phyloP scores from a whole-genome alignment of 495 filamentous ascomycete species.

The Neurospora pannonica region DNA sequence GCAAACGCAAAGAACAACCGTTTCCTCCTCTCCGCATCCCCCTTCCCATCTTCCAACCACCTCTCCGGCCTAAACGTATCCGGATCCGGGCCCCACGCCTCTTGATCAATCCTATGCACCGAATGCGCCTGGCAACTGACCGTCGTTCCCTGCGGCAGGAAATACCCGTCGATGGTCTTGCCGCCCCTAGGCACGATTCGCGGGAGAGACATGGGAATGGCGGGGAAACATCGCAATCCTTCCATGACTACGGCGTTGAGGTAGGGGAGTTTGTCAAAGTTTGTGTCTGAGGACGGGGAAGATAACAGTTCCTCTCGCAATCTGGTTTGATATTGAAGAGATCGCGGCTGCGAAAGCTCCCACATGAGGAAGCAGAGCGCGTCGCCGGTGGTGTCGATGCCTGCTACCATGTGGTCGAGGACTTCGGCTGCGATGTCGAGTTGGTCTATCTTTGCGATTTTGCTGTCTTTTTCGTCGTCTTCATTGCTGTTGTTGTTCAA shows the following conservation, averaged over 20 bases:
- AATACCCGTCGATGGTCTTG: conserved; percentile 36
- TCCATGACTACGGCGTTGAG: conserved; percentile 56
- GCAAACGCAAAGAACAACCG: conserved; percentile 43
- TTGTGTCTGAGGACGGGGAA: conserved; percentile 13
- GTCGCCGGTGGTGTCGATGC: conserved; percentile 60
- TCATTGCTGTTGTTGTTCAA: background rate
- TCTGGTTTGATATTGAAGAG: conserved; percentile 31
- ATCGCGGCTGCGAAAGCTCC: conserved; percentile 49
- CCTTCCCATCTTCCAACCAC: conserved; percentile 49
- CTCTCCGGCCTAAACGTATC: conserved; percentile 51
- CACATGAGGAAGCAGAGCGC: conserved; percentile 57
- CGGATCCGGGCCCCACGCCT: conserved; percentile 43
- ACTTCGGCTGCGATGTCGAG: conserved; percentile 39
- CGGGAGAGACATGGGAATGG: conserved; percentile 59
- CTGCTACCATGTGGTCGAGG: conserved; percentile 48
- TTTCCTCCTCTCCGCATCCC: conserved; percentile 28
- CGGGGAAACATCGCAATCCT: conserved; percentile 47
- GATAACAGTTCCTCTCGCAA: conserved; percentile 40
- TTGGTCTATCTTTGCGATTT: conserved; percentile 14
- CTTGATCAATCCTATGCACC: conserved; percentile 40
- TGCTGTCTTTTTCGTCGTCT: conserved; percentile 3
- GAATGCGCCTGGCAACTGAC: conserved; percentile 48
- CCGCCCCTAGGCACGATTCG: conserved; percentile 48
- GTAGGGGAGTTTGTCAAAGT: conserved; percentile 44
- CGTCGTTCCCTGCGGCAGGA: conserved; percentile 38